Evolutionary conservation across 164 flowering plant genomes (phyloP), one percentile per base, ranked within the genome.

Genomic region (Macadamia integrifolia): DNA sequence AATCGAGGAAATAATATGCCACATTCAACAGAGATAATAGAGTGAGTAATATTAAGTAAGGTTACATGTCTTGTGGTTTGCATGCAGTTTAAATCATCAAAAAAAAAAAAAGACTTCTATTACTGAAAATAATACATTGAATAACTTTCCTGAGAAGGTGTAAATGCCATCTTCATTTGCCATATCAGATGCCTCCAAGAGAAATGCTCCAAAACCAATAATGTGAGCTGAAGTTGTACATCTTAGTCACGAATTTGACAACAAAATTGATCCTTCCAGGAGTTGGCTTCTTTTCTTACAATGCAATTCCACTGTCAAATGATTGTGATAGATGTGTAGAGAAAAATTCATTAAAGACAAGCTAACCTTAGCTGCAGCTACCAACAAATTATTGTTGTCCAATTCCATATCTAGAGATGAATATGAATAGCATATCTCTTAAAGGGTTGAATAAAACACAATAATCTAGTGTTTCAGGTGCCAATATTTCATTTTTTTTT

Each of bases 201-300:
- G 85, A 72, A 82, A 79, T 74, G 53, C 74, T 29, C 32, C 80
- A 64, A 89, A 80, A 73, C 81, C 82, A 43, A 63, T 73, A 35
- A 46, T 74, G 72, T 79, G 91, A 30, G 35, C 82, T 68, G 96
- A 87, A 71, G 52, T 80, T 42, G 62, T 86, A 55, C 84, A 83
- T 71, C n/a, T 72, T 67, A 80, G 78, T 43, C 78, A 80, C 55
- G 91, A 77, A 56, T 58, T 72, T 67, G 80, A 79, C 23, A 75
- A 72, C 71, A 84, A 72, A 75, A 48, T 75, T 72, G 98, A 89
- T 66, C 84, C 87, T 71, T 86, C 98, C 32, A 80, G 82, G 71
- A 83, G 94, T 78, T 90, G 98, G 98, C 81, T 90, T 66, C 86
- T 90, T 7, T 85, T 90, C 46, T 69, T 92, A 61, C 96, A 87